These are phyloP conservation scores for Geranomyces michiganensis DNA, from an alignment of 192 early-diverging fungal genomes.

Conservation along the genomic window DNA sequence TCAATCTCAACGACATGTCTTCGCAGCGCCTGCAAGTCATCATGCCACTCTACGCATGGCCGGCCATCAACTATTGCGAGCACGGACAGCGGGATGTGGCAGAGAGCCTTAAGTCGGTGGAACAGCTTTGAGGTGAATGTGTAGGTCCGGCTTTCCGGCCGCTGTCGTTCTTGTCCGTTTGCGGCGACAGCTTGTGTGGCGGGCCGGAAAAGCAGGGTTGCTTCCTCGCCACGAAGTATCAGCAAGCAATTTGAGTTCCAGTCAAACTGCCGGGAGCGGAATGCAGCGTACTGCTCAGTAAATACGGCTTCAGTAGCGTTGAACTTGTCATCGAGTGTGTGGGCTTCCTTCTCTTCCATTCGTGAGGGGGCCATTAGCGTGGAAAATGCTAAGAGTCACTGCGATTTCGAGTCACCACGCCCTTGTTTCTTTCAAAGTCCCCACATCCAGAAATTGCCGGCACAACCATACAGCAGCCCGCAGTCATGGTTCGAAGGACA, in stretches of 20 bases:
- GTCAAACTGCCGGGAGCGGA: slow-evolving; percentile 9
- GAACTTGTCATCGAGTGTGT: slow-evolving; percentile 12
- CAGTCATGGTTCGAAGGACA: too few species aligned
- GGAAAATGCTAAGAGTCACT: too few species aligned
- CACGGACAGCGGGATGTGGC: slow-evolving; percentile 29
- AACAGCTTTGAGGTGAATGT: slow-evolving; percentile 18
- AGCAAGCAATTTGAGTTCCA: slow-evolving; percentile 18
- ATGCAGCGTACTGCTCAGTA: slow-evolving; percentile 3
- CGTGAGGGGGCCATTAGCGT: too few species aligned
- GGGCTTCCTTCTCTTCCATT: too few species aligned
- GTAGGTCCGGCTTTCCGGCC: neutral
- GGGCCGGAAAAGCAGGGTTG: neutral
- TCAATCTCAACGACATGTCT: neutral
- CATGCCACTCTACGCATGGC: neutral
- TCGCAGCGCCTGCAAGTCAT: neutral
- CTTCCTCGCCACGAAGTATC: slow-evolving; percentile 10
- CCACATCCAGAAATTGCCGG: too few species aligned
- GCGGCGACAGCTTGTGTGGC: neutral
- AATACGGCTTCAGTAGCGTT: neutral
- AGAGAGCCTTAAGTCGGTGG: slow-evolving; percentile 26
- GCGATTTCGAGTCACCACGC: too few species aligned
- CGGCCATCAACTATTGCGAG: slow-evolving; percentile 1
- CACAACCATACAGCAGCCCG: too few species aligned
- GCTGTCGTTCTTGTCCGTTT: neutral
- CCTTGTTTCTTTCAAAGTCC: too few species aligned